These are phyloP conservation scores for Aspergillus avenaceus DNA, from an alignment of 495 filamentous ascomycete genomes.

Conservation along the genomic window DNA sequence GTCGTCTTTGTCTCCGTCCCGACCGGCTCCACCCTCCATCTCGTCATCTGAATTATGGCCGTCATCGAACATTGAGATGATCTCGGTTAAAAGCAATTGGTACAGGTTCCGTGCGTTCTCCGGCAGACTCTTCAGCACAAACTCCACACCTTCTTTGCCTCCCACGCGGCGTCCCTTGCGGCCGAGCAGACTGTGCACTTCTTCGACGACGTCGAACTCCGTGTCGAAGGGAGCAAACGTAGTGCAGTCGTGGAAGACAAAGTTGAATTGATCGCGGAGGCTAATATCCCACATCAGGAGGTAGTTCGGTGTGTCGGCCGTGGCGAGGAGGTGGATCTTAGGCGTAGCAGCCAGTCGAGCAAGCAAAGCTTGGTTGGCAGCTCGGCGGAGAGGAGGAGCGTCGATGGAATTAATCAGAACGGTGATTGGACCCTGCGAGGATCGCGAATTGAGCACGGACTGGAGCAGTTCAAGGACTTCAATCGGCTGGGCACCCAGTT, in stretches of 20 bases:
- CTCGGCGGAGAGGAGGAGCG: slow-evolving; percentile 66
- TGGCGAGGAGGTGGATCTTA: slow-evolving; percentile 69
- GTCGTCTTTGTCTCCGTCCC: slow-evolving; percentile 26
- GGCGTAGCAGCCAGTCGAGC: slow-evolving; percentile 72
- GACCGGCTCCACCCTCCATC: slow-evolving; percentile 26
- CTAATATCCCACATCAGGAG: slow-evolving; percentile 85
- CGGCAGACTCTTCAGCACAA: slow-evolving; percentile 82
- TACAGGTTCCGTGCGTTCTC: slow-evolving; percentile 90
- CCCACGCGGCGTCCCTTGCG: slow-evolving; percentile 76
- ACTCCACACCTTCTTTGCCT: slow-evolving; percentile 88
- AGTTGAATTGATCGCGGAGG: slow-evolving; percentile 72
- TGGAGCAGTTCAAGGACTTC: slow-evolving; percentile 65
- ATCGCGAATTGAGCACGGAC: slow-evolving; percentile 48
- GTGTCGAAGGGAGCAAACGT: slow-evolving; percentile 80
- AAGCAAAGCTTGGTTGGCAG: slow-evolving; percentile 65
- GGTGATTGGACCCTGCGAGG: slow-evolving; percentile 47
- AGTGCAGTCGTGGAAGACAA: slow-evolving; percentile 89
- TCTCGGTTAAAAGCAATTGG: slow-evolving; percentile 74
- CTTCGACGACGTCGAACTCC: slow-evolving; percentile 71
- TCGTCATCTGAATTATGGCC: slow-evolving; percentile 46
- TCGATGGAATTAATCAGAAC: slow-evolving; percentile 86
- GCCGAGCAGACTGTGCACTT: slow-evolving; percentile 80
- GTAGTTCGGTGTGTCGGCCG: slow-evolving; percentile 83
- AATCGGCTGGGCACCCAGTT: slow-evolving; percentile 57
- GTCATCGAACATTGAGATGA: slow-evolving; percentile 62